phyloP scores from a whole-genome alignment of 2,329 filamentous ascomycete genomes.

The Claviceps purpurea region DNA sequence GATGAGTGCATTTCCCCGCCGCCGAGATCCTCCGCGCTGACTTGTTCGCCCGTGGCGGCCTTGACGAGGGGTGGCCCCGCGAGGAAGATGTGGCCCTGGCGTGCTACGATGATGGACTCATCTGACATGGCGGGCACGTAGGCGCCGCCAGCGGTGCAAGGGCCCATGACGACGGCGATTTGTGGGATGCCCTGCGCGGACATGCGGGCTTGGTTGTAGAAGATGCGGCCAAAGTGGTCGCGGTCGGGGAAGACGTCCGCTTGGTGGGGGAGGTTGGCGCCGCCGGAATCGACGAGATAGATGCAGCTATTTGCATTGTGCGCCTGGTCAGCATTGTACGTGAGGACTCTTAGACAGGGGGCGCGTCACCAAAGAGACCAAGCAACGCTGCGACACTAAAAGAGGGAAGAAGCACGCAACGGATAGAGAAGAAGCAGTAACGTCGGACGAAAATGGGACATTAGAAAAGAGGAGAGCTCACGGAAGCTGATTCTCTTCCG shows the following conservation, averaged over 20 bases:
- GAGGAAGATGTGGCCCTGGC: constrained; percentile 95
- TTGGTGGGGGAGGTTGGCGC: constrained; percentile 89
- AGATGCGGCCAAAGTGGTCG: constrained; percentile 93
- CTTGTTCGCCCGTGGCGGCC: constrained; percentile 85
- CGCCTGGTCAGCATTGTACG: too few species aligned
- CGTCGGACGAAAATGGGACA: too few species aligned
- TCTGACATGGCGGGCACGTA: constrained; percentile 97
- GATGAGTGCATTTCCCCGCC: constrained; percentile 83
- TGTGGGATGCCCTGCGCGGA: constrained; percentile 80
- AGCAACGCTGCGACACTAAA: neutral
- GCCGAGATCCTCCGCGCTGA: constrained; percentile 80
- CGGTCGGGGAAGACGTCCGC: constrained; percentile 90
- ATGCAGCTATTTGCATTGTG: constrained; percentile 47
- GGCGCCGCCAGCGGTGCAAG: constrained; percentile 88
- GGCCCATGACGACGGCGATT: constrained; percentile 91
- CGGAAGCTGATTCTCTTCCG: constrained; percentile 69
- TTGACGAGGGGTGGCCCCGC: constrained; percentile 90
- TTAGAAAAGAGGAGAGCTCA: constrained; percentile 15
- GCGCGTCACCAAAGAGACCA: neutral
- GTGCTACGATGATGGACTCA: constrained; percentile 90
- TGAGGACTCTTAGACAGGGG: neutral
- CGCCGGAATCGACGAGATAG: constrained; percentile 91
- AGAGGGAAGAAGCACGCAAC: neutral
- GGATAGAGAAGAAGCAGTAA: neutral
- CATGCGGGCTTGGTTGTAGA: constrained; percentile 96